These are phyloP conservation scores for Urostyla sp. DNA, from an alignment of 73 alveolate genomes.

Conservation along the genomic window DNA sequence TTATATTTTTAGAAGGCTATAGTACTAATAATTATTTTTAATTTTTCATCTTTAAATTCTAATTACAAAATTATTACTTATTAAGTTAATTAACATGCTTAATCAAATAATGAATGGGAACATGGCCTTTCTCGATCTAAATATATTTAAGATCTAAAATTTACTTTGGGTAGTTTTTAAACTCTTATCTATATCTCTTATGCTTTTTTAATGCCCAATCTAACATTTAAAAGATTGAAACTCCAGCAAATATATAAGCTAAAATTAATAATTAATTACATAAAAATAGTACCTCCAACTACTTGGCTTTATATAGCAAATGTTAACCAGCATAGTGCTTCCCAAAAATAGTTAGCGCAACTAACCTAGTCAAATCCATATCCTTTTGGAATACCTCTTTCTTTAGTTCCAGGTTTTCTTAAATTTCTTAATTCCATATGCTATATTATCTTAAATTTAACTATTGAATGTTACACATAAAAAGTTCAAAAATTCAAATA, in stretches of 20 bases:
- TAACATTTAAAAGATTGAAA: slow-evolving; percentile 73
- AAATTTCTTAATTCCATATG: slow-evolving; percentile 85
- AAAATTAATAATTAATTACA: not conserved
- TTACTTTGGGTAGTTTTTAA: slow-evolving; percentile 83
- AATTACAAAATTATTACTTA: too few species aligned
- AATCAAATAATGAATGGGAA: slow-evolving; percentile 83
- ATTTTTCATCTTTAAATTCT: too few species aligned
- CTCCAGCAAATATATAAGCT: slow-evolving; percentile 63
- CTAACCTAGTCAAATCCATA: slow-evolving; percentile 95
- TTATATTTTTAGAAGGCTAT: too few species aligned
- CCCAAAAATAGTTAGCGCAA: slow-evolving; percentile 99
- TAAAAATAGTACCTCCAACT: slow-evolving; percentile 52
- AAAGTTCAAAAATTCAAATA: slow-evolving; percentile 83
- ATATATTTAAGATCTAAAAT: not conserved
- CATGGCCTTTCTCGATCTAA: slow-evolving; percentile 78
- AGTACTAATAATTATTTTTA: too few species aligned
- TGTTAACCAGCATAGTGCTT: slow-evolving; percentile 93
- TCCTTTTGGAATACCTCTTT: slow-evolving; percentile 91
- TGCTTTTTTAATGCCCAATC: slow-evolving; percentile 86
- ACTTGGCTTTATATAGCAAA: slow-evolving; percentile 77
- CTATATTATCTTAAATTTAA: slow-evolving; percentile 55
- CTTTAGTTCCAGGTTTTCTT: slow-evolving; percentile 86
- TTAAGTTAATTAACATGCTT: not conserved
- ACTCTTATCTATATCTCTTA: slow-evolving; percentile 78
- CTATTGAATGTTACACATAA: too few species aligned